phyloP scores from a whole-genome alignment of 2,329 filamentous ascomycete species.

The Zymoseptoria ardabiliae region DNA sequence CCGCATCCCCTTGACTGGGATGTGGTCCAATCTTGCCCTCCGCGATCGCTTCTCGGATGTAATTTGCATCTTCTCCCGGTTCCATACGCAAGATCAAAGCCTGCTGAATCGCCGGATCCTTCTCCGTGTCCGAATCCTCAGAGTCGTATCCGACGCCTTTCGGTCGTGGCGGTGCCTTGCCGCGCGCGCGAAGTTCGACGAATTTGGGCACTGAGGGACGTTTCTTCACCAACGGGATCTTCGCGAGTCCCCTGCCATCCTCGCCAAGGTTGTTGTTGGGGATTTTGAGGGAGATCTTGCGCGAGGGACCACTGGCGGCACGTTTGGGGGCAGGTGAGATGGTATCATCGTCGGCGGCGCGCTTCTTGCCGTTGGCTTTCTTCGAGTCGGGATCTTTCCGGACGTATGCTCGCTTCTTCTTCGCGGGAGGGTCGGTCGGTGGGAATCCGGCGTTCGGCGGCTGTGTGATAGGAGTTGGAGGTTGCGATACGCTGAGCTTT shows the following conservation, averaged over 20 bases:
- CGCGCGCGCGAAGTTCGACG: constrained; percentile 16
- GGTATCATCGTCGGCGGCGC: constrained; percentile 27
- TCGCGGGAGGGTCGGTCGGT: constrained; percentile 8
- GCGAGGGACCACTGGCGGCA: constrained; percentile 17
- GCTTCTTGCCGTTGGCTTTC: constrained; percentile 26
- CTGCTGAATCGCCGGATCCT: constrained; percentile 81
- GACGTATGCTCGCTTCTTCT: constrained; percentile 37
- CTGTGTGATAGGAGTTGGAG: constrained; percentile 19
- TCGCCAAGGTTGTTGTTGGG: constrained; percentile 30
- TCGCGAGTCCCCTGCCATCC: constrained; percentile 29
- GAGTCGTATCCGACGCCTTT: constrained; percentile 91
- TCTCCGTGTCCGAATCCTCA: constrained; percentile 83
- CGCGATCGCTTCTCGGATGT: constrained; percentile 63
- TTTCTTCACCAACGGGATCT: constrained; percentile 46
- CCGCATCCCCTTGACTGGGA: constrained; percentile 58
- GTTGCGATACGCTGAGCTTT: constrained; percentile 23
- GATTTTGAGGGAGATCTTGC: constrained; percentile 29
- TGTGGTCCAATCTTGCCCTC: constrained; percentile 69
- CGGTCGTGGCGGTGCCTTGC: constrained; percentile 35
- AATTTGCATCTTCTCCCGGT: constrained; percentile 78
- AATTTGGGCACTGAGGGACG: constrained; percentile 18
- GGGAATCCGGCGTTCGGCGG: constrained; percentile 23
- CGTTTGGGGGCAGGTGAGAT: constrained; percentile 29
- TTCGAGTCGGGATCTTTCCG: constrained; percentile 31
- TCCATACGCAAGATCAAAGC: constrained; percentile 85